These are phyloP conservation scores for Teratosphaeria pseudoeucalypti DNA, from an alignment of 2,329 filamentous ascomycete genomes.

Conservation along the genomic window DNA sequence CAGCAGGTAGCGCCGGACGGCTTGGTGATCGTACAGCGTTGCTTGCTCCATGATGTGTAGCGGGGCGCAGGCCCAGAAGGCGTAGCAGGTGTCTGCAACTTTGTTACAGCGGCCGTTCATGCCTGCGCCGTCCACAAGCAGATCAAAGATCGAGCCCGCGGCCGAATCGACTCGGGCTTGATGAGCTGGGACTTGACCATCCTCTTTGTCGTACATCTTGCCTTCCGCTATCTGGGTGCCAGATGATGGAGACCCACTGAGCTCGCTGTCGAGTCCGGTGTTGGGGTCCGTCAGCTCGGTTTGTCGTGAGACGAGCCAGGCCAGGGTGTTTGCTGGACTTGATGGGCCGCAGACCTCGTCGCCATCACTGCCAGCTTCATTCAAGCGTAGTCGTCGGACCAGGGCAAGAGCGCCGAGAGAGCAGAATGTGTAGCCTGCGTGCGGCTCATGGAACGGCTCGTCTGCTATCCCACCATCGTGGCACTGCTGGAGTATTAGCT, in stretches of 20 bases:
- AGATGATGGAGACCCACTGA: constrained; percentile 6
- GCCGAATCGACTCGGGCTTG: constrained; percentile 13
- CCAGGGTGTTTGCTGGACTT: constrained; percentile 29
- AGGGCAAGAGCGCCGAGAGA: constrained; percentile 68
- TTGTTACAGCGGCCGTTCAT: constrained; percentile 92
- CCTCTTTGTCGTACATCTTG: neutral
- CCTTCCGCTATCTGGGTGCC: constrained; percentile 1
- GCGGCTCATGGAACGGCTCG: constrained; percentile 67
- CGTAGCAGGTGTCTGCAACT: constrained; percentile 87
- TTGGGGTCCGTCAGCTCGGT: constrained; percentile 31
- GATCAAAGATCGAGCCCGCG: constrained; percentile 13
- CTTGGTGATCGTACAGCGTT: constrained; percentile 9
- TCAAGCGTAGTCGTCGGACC: constrained; percentile 49
- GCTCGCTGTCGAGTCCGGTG: constrained; percentile 28
- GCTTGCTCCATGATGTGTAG: constrained; percentile 18
- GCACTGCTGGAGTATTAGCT: constrained; percentile 38
- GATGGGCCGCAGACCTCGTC: neutral
- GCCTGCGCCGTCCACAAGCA: constrained; percentile 39
- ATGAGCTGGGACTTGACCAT: neutral
- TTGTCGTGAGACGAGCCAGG: constrained; percentile 39
- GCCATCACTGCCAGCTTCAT: neutral
- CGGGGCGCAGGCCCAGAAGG: constrained; percentile 77
- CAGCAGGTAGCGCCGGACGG: constrained; percentile 59
- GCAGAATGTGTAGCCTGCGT: constrained; percentile 87
- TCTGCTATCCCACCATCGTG: constrained; percentile 82